Conservation (phyloP, 306 rosid genomes). For the Prunus kanzakura region DNA sequence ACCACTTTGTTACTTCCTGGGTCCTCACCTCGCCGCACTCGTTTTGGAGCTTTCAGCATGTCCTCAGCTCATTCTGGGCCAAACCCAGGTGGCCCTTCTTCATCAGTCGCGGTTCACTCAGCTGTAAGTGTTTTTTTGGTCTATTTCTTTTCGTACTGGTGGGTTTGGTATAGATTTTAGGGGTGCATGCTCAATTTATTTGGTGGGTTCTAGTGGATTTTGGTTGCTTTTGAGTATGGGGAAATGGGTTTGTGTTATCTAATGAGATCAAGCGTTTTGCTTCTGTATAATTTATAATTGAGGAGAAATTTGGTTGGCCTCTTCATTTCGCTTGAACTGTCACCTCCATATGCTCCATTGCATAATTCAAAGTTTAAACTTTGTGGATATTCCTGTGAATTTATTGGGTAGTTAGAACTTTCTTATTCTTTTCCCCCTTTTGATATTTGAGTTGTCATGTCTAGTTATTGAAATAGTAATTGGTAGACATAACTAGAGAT, state of each 20-base stretch:
- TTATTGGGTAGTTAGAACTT: not conserved
- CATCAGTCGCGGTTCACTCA: constrained; percentile 35
- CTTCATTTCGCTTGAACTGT: not conserved
- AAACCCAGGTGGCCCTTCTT: constrained; percentile 30
- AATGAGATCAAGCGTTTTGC: not conserved
- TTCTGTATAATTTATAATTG: not conserved
- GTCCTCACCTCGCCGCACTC: constrained; percentile 30
- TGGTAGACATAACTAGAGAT: not conserved
- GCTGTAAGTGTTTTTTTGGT: constrained; percentile 26
- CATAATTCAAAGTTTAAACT: not conserved
- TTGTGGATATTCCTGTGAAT: not conserved
- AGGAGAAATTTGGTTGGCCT: not conserved
- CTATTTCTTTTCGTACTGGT: not conserved
- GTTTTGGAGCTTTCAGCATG: constrained; percentile 35
- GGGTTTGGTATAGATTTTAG: constrained; percentile 3
- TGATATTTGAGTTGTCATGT: not conserved
- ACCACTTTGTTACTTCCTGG: not conserved
- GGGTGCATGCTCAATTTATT: not conserved
- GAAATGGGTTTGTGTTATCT: not conserved
- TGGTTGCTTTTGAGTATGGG: not conserved
- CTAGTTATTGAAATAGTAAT: not conserved
- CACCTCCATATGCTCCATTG: not conserved
- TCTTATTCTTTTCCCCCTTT: not conserved
- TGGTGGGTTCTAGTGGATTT: not conserved
- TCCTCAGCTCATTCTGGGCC: constrained; percentile 43